Evolutionary conservation across 1,284 basidiomycete species (phyloP).

Genomic region (Naganishia cerealis): DNA sequence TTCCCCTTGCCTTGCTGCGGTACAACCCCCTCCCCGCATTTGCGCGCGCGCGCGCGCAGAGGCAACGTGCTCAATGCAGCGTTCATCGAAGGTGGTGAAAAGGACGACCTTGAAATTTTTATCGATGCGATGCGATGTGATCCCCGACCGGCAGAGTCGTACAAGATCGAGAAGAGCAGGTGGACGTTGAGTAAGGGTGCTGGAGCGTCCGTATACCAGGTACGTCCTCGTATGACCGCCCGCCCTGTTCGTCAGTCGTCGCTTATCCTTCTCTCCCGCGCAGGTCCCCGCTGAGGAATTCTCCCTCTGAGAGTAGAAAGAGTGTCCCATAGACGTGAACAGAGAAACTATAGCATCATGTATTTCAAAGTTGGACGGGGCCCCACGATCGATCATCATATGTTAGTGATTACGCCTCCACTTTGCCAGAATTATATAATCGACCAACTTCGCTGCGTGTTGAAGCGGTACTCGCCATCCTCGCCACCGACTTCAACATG

Average conservation of each 20-base stretch:
- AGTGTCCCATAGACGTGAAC: not conserved
- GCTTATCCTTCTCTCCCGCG: slow-evolving; percentile 32
- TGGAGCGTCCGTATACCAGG: slow-evolving; percentile 31
- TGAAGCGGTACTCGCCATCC: not conserved
- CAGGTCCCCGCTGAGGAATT: slow-evolving; percentile 45
- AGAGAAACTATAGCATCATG: not conserved
- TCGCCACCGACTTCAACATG: slow-evolving; percentile 2
- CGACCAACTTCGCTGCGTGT: too few relatives aligned
- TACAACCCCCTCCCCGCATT: not conserved
- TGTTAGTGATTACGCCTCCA: too few relatives aligned
- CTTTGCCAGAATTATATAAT: too few relatives aligned
- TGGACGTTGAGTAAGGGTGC: slow-evolving; percentile 25
- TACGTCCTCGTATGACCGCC: slow-evolving; percentile 24
- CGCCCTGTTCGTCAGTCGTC: slow-evolving; percentile 36
- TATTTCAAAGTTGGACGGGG: too few relatives aligned
- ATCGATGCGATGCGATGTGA: slow-evolving; percentile 39
- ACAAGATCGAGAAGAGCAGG: slow-evolving; percentile 27
- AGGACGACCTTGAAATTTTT: slow-evolving; percentile 43
- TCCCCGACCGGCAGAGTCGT: slow-evolving; percentile 33
- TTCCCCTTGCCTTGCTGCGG: not conserved
- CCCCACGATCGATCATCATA: too few relatives aligned
- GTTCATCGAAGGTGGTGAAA: slow-evolving; percentile 45
- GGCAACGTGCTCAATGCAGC: slow-evolving; percentile 54
- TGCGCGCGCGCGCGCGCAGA: slow-evolving; percentile 41
- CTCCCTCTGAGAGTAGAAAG: slow-evolving; percentile 35